Base-by-base conservation (phyloP, 257 asterid genomes). In the Gardenia jasminoides region DNA sequence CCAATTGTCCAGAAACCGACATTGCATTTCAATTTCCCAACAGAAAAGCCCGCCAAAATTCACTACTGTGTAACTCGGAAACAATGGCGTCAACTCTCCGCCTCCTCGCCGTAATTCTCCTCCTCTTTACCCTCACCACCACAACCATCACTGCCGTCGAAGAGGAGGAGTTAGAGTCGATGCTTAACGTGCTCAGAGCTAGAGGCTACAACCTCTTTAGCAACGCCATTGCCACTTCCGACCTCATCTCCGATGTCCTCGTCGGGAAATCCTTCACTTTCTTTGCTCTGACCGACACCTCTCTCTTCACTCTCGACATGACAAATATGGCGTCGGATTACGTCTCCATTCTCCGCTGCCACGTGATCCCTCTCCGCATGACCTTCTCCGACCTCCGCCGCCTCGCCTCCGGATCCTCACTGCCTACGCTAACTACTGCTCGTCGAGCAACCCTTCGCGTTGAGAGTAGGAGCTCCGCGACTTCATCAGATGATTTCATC, bases 191-290 rank as follows among this genome's bases (percentile, higher is more conserved):
- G 30, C 80, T 85, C 68, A 73, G 86, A 41, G 75, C 70, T 54
- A 72, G 84, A 9, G 86, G 86, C 76, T 80, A 85, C 79, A 58
- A 50, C 6, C 84, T 85, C 75, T 85, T 85, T 77, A 70, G 86
- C 82, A 80, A 85, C 80, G 86, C 86, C 74, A 85, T 85, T 26
- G 76, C 79, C 56, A 80, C 86, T 13, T 85, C 86, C 5, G 86
- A 85, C 62, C 62, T 85, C 78, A 22, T 69, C 52, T 70, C 65
- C 71, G 83, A 84, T 7, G 71, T 84, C 61, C 44, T 79, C 69
- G 8, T 58, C 67, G 80, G 81, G 4, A 24, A 75, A 10, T 70
- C 83, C 44, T 85, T 82, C 82, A 85, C 88, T 2, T 80, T 85
- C 73, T 83, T 85, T 36, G 84, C 83, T 10, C 88, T 86, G 11